Evolutionary conservation across 106 monocot species (phyloP), one percentile per base, ranked within the genome.

Genomic region (Xerophyta viscosa): DNA sequence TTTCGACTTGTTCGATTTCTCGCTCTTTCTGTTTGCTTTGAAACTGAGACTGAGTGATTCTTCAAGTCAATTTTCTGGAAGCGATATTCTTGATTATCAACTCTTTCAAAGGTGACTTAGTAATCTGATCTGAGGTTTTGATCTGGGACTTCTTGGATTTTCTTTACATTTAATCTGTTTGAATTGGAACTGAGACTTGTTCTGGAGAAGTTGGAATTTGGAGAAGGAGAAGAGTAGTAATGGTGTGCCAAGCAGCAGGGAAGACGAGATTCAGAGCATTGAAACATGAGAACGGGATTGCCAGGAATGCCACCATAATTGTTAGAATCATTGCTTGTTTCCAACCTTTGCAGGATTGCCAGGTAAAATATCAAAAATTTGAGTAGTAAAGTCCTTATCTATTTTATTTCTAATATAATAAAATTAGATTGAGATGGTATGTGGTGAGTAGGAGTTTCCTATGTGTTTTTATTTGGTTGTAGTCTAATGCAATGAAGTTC

Each of bases 181-280:
- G 7, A 18, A 13, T 20, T 46, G 46, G 20, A 19, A 18, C 20
- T 46, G n/a, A n/a, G n/a, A n/a, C n/a, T 46, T 43, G 29, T 48
- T 29, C 68, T 58, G 31, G 44, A 62, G 56, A 41, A 41, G 39
- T 18, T 29, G 3, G 46, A 6, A 56, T 27, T 52, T 20, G 17
- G 41, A 58, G 60, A 46, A 54, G 48, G 68, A 60, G 28, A 44
- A 62, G 48, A 69, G 78, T 71, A 85, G 78, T 74, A 57, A 91
- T 92, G 91, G 86, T 92, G 72, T 70, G 76, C 68, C 82, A 82
- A 79, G 86, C 79, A 66, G 91, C 81, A 1, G 26, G 65, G 22
- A 68, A 86, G 75, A 92, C 86, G 20, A 73, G 86, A 82, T 92
- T 92, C 62, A 71, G 79, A 73, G 79, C 78, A 62, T 70, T 82